Percentiles rank a stretch among this genome's conserved stretches.
Evolutionary conservation across 1,284 basidiomycete genomes (phyloP).

Genomic region (Rugosomyces carneus): DNA sequence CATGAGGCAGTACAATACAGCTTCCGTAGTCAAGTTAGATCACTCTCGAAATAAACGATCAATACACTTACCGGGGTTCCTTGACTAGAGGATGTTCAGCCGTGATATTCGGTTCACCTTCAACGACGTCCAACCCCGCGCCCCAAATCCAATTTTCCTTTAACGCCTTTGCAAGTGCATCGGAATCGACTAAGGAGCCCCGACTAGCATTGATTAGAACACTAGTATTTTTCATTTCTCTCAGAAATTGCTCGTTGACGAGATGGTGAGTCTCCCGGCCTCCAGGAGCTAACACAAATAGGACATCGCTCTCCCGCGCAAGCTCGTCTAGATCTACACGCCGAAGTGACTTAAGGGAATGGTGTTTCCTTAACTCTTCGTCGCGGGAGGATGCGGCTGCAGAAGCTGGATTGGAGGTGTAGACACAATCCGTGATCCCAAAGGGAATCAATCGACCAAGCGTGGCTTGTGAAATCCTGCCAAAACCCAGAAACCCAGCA

Average conservation of each 20-base stretch:
- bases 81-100: conserved; percentile 76
- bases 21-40: conserved; percentile 29
- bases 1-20: conserved; percentile 81
- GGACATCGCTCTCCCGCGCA: conserved; percentile 69
- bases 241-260: conserved; percentile 67
- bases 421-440: conserved; percentile 64
- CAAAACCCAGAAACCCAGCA: conserved; percentile 90
- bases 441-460: conserved; percentile 76
- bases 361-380: conserved; percentile 37
- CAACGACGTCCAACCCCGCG: conserved; percentile 91
- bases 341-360: conserved; percentile 45
- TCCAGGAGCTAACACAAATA: conserved; percentile 83
- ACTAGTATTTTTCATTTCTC: conserved; percentile 78
- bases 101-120: conserved; percentile 81
- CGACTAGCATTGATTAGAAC: conserved; percentile 79
- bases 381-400: conserved; percentile 46
- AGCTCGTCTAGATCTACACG: conserved; percentile 63
- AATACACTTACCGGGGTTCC: conserved; percentile 54
- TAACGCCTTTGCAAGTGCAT: conserved; percentile 80
- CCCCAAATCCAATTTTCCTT: conserved; percentile 78
- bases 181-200: conserved; percentile 83
- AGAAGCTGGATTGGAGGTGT: conserved; percentile 51
- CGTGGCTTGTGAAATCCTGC: conserved; percentile 82
- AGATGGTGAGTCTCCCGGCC: conserved; percentile 69
- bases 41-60: background rate